Base-by-base conservation (phyloP, 768 basidiomycete species). In the Sarcodon aspratus region DNA sequence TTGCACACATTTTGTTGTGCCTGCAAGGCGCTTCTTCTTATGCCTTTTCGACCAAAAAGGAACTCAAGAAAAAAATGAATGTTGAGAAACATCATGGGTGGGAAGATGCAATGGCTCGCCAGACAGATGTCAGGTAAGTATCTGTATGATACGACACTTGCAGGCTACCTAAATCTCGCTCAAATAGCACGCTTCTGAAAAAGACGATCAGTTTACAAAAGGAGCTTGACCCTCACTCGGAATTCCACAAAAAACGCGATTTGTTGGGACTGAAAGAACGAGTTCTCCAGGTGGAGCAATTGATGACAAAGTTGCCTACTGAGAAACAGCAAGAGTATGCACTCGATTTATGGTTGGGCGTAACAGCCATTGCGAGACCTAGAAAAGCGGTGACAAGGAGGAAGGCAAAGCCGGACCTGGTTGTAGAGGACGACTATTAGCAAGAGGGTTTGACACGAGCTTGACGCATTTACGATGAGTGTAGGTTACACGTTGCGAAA, bases 1-100 rank as follows among this genome's bases (percentile, higher is more conserved):
- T 76, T 7, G 70, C 73, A 1, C 68, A 64, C 46, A 53, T 75
- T 31, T 57, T 73, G 3, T 52, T 69, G 2, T 72, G 67, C 51
- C 61, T 76, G 31, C 68, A 75, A 44, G 47, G 57, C n/a, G 55
- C 60, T 17, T 56, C 64, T 9, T 35, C 54, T 1, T 27, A 59
- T 15, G 52, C 64, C 7, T 36, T 57, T 36, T 45, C 55, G 13
- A 52, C 57, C 45, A 73, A 73, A 58, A 50, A 15, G 6, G 54
- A 56, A 17, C 55, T 58, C 2, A 73, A 67, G 47, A 57, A 60
- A 37, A 59, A 57, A 13, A 45, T 68, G 10, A 55, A 31, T 3
- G 48, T 53, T 9, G 64, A 57, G n/a, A 47, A 47, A 21, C 66
- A 71, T 46, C 59, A 67, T 12, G 61, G 59, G 32, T 57, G 72